Evolutionary conservation across 2,329 filamentous ascomycete species (phyloP), one percentile per base, ranked within the genome.

Genomic region (Cercospora zeina): DNA sequence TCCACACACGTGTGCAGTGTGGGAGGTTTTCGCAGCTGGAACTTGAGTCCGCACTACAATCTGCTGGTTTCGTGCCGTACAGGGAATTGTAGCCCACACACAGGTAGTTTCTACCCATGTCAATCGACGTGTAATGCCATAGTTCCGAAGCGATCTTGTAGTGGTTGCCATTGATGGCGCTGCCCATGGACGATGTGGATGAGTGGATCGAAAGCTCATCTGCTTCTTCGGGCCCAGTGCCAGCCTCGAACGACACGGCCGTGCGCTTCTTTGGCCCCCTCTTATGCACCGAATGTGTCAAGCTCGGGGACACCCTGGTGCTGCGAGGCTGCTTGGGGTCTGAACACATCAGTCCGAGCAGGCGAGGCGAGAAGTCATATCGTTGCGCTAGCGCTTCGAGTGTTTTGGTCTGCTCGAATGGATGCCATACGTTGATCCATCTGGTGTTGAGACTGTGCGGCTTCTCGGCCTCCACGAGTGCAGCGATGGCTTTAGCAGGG

Each of bases 361-460:
- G 77, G 56, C 89, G 81, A 30, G 84, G 83, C 0, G 89, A 90
- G 67, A 92, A 88, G 50, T 84, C 83, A 72, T 91, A 92, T 54
- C 83, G 79, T 36, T 78, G 77, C 14, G 84, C 86, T 24, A 91
- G 80, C 16, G 80, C 76, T 67, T 79, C 78, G 49, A 91, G 79
- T 9, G 83, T 71, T 2, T 83, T 78, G 36, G 77, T 78, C 68
- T 91, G 87, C 16, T 76, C 74, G 68, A 85, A 83, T 0, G 88
- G 88, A 51, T 84, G 81, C 87, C 88, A 92, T 27, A 92, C 82
- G 65, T 91, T 90, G 67, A 91, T 90, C 89, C 89, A 92, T 73
- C 88, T 81, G 3, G 89, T 86, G 63, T 79, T 81, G 50, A 81
- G 76, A 54, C 77, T 79, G 42, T 75, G 76, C 2, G 82, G 79